Base-by-base conservation (phyloP, 352 stramenopile genomes). In the Pythium brachiatum region DNA sequence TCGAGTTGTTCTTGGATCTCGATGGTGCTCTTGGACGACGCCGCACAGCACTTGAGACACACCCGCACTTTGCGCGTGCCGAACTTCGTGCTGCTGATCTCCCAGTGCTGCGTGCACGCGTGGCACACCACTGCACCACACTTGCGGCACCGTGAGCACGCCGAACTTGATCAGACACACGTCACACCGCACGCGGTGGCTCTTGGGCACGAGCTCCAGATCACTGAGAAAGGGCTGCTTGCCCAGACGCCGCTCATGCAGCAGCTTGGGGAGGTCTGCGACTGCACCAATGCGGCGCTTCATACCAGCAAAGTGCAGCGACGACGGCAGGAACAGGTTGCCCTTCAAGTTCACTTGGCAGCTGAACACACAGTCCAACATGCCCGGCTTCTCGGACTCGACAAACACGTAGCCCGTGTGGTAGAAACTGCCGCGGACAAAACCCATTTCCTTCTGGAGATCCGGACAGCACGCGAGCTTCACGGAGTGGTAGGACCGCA, bases 111-210 rank as follows among this genome's bases (percentile, higher is more conserved):
- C 36, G 71, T 86, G 58, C 83, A 92, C 20, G 73, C 76, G 12
- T 69, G 47, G 54, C 83, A 92, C 15, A 90, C 76, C 23, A 92
- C 83, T 76, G 90, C 79, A 27, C 81, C 83, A 52, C 83, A 92
- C 60, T 81, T 86, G 57, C 81, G 78, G 59, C 83, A 92, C 27
- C 75, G 74, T 78, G n/a, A 92, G 70, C 27, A 86, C 31, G 0
- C 75, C 72, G 57, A 92, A 92, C 58, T 81, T 84, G 38, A 63
- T 31, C 6, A 71, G 64, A 55, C 83, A 92, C 18, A 90, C 34
- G 59, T 79, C 71, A 60, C 83, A 92, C 25, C 76, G 82, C 34
- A 68, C 73, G 21, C 83, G 80, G 50, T 80, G 60, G 12, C 60
- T 73, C 69, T 84, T 87, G 13, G 77, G 77, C 32, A 89, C 79